Evolutionary conservation across 2,329 filamentous ascomycete species (phyloP).

Genomic region (Akanthomyces uredinophilus): DNA sequence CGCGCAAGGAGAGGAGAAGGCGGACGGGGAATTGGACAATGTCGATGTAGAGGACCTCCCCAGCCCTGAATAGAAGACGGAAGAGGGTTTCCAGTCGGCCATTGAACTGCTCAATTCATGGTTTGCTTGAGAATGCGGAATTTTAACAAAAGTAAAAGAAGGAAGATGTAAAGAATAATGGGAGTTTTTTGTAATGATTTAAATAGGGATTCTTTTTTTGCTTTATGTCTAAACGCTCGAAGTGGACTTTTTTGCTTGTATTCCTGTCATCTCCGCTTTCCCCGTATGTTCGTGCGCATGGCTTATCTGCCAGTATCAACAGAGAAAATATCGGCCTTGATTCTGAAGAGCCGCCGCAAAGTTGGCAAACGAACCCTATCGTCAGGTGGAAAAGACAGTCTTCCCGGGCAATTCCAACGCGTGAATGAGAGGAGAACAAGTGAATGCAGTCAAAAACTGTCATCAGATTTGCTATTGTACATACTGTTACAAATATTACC

Average conservation of each 20-base stretch:
- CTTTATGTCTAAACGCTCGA: not conserved
- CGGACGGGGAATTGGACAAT: not conserved
- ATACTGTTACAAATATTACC: not conserved
- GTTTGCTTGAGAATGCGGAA: constrained; percentile 7
- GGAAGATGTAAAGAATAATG: constrained; percentile 11
- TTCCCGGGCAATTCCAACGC: no score
- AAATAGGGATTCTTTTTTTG: not conserved
- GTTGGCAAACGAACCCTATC: no score
- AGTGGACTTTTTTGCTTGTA: no score
- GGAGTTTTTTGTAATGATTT: not conserved
- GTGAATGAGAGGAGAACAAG: no score
- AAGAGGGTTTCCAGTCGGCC: not conserved
- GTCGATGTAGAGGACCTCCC: constrained; percentile 32
- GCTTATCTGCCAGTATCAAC: no score
- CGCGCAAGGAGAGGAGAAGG: constrained; percentile 11
- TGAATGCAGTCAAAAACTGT: no score
- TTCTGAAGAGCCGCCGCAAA: no score
- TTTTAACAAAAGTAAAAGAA: constrained; percentile 10
- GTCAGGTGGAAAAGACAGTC: no score
- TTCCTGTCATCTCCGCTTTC: no score
- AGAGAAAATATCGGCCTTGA: no score
- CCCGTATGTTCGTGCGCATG: no score
- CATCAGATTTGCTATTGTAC: no score
- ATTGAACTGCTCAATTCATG: not conserved
- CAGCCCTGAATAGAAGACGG: constrained; percentile 27